A percentile compares a stretch with the other conserved stretches of the same genome.
Conservation (phyloP, 306 rosid genomes). For the Leucaena leucocephala region DNA sequence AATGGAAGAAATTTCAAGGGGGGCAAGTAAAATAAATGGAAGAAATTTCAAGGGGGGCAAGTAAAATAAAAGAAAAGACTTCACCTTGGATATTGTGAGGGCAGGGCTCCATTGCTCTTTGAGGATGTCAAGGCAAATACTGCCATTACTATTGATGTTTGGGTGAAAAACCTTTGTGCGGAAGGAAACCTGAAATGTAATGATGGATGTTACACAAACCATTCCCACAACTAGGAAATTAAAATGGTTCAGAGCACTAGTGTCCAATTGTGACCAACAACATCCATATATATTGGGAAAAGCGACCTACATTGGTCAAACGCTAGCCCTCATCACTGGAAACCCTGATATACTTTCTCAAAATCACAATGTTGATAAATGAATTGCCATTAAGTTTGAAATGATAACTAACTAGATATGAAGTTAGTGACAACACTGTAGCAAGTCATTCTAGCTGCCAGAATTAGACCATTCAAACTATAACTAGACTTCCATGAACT, state of each 20-base stretch:
- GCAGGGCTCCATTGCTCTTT: slow-evolving; percentile 70
- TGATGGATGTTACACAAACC: not conserved
- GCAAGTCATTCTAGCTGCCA: not conserved
- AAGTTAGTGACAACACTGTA: not conserved
- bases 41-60: not conserved
- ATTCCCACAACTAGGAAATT: not conserved
- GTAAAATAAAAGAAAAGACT: not conserved
- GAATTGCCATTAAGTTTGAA: not conserved
- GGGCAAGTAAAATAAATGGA: not conserved
- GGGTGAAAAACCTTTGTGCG: slow-evolving; percentile 62
- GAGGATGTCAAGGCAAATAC: slow-evolving; percentile 64
- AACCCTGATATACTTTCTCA: not conserved
- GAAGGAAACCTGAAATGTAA: slow-evolving; percentile 53
- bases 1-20: not conserved
- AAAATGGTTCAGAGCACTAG: not conserved
- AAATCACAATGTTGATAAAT: not conserved
- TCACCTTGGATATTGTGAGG: slow-evolving; percentile 58
- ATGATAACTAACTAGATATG: not conserved
- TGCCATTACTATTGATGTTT: slow-evolving; percentile 59
- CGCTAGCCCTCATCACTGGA: not conserved
- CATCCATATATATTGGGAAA: not conserved
- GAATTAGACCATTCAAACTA: not conserved
- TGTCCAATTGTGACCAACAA: not conserved
- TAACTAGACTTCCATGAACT: not conserved
- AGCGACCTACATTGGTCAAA: not conserved